These are phyloP conservation scores for Heliocybe sulcata DNA, from an alignment of 1,284 basidiomycete genomes.

Conservation along the genomic window DNA sequence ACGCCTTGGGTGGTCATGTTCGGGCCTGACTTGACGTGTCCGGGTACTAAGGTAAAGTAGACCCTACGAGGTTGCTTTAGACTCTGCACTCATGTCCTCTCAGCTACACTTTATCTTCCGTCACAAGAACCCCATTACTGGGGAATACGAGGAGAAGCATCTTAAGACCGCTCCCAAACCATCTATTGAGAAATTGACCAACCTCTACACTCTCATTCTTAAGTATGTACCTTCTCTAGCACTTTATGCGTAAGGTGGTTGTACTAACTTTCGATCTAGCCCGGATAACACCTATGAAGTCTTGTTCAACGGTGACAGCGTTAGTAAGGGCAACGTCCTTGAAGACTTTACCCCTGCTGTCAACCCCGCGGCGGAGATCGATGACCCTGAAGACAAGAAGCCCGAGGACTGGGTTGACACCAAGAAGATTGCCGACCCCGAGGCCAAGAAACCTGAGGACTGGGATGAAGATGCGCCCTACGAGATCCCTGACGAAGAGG, in stretches of 20 bases:
- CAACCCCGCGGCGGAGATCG: constrained; percentile 90
- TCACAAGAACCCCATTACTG: constrained; percentile 86
- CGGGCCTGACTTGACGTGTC: constrained; percentile 84
- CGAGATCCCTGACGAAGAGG: constrained; percentile 84
- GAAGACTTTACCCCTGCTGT: constrained; percentile 96
- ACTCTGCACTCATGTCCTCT: not conserved
- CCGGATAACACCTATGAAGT: constrained; percentile 96
- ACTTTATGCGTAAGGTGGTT: too few relatives aligned
- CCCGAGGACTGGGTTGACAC: constrained; percentile 92
- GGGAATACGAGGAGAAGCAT: constrained; percentile 97
- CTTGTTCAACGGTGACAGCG: constrained; percentile 83
- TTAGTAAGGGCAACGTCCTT: constrained; percentile 78
- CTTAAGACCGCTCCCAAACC: constrained; percentile 79
- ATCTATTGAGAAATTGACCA: constrained; percentile 81
- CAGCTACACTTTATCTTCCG: constrained; percentile 98
- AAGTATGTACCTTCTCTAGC: constrained; percentile 45
- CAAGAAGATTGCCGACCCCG: constrained; percentile 80
- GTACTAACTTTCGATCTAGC: constrained; percentile 29
- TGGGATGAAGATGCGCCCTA: constrained; percentile 96
- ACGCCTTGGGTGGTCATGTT: constrained; percentile 99
- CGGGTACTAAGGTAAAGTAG: constrained; percentile 67
- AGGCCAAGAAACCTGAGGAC: constrained; percentile 85
- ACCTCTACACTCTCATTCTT: constrained; percentile 90
- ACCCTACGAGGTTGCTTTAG: not conserved
- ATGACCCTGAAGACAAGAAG: constrained; percentile 89